Evolutionary conservation across 371 early-diverging fungal genomes (phyloP).

Genomic region (Syncephalis plumigaleata): DNA sequence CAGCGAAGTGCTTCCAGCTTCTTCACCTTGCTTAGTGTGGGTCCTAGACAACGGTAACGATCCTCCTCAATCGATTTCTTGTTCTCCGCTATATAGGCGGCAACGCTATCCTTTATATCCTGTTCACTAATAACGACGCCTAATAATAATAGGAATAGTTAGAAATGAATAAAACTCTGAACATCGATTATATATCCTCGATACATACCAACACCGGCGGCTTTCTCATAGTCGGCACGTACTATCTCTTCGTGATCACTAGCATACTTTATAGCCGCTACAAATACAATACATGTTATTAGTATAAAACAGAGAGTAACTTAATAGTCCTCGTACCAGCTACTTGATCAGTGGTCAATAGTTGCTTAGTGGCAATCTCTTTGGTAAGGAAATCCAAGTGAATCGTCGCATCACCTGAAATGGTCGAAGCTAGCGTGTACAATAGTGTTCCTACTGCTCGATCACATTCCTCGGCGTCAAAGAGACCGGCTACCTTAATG

Average conservation of each 20-base stretch:
- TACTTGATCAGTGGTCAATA: conserved; percentile 76
- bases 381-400: conserved; percentile 60
- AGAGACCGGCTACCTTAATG: conserved; percentile 43
- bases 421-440: conserved; percentile 74
- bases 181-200: no score
- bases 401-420: conserved; percentile 51
- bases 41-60: conserved; percentile 66
- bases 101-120: conserved; percentile 32
- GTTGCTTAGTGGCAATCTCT: conserved; percentile 36
- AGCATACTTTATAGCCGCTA: conserved; percentile 81
- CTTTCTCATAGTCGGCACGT: conserved; percentile 50
- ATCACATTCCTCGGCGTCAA: conserved; percentile 25
- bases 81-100: conserved; percentile 34
- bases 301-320: no score
- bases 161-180: no score
- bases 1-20: conserved; percentile 56
- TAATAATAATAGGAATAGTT: no score
- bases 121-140: conserved; percentile 64
- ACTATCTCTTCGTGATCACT: conserved; percentile 33
- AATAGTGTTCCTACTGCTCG: conserved; percentile 59
- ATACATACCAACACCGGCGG: conserved; percentile 83
- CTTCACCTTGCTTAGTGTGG: conserved; percentile 51
- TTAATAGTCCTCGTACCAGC: conserved; percentile 28
- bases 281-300: background rate
- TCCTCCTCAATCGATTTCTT: conserved; percentile 56